Evolutionary conservation across 371 early-diverging fungal genomes (phyloP).

Genomic region (Rhizopus stolonifer): DNA sequence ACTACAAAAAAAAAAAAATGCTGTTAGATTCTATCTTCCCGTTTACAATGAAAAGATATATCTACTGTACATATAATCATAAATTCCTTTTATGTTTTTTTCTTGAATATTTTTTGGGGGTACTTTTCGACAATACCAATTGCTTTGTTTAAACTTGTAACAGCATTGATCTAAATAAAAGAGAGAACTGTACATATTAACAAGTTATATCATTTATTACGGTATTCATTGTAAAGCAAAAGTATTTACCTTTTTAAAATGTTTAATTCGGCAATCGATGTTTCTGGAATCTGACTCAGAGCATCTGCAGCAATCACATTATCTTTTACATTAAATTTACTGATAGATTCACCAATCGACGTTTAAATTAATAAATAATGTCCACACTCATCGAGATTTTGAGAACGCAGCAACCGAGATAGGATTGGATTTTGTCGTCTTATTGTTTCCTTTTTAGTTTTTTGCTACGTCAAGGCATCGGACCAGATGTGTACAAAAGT

Average conservation of each 20-base stretch:
- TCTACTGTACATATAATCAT: constrained; percentile 11
- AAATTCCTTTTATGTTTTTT: constrained; percentile 7
- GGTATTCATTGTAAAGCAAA: constrained; percentile 13
- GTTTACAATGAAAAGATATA: constrained; percentile 11
- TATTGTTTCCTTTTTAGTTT: no score
- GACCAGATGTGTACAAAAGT: no score
- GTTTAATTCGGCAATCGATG: constrained; percentile 6
- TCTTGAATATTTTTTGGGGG: constrained; percentile 6
- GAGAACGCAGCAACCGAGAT: no score
- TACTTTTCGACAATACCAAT: constrained; percentile 8
- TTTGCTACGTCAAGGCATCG: no score
- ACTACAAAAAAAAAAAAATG: constrained; percentile 2
- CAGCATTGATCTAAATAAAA: constrained; percentile 9
- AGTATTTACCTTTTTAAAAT: constrained; percentile 10
- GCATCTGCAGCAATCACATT: constrained; percentile 5
- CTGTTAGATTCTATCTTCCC: constrained; percentile 6
- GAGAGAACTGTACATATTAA: constrained; percentile 6
- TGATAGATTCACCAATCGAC: no score
- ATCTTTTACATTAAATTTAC: no score
- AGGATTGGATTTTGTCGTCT: no score
- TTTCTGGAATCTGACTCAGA: constrained; percentile 7
- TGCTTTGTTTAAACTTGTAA: constrained; percentile 5
- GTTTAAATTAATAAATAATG: no score
- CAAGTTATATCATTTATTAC: constrained; percentile 9
- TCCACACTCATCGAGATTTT: no score